Evolutionary conservation across 1,139 yeast genomes (phyloP).

Genomic region (Keqinozyma sinolaborantium): DNA sequence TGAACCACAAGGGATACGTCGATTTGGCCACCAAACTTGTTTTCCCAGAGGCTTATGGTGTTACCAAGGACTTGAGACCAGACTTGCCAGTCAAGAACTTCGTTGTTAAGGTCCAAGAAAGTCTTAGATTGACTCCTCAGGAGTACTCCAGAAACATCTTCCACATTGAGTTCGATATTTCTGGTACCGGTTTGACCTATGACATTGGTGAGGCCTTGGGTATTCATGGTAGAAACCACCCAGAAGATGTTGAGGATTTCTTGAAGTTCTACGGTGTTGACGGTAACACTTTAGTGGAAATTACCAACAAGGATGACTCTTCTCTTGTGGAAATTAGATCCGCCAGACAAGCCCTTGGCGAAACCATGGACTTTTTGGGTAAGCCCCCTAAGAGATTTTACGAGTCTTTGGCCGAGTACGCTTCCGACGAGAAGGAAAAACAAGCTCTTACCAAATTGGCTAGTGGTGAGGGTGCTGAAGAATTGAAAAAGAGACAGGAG

Average conservation of each 20-base stretch:
- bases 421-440: slow-evolving; percentile 67
- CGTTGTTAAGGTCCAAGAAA: slow-evolving; percentile 86
- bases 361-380: slow-evolving; percentile 84
- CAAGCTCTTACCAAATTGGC: slow-evolving; percentile 60
- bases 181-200: slow-evolving; percentile 88
- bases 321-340: slow-evolving; percentile 67
- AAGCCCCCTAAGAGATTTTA: slow-evolving; percentile 95
- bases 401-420: slow-evolving; percentile 74
- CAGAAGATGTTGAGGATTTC: slow-evolving; percentile 63
- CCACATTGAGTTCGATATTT: slow-evolving; percentile 91
- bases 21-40: slow-evolving; percentile 70
- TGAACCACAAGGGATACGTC: slow-evolving; percentile 32
- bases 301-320: slow-evolving; percentile 67
- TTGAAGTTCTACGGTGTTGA: slow-evolving; percentile 69
- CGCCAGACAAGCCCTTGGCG: slow-evolving; percentile 73
- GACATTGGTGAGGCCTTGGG: slow-evolving; percentile 97
- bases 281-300: slow-evolving; percentile 63
- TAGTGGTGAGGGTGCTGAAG: slow-evolving; percentile 80
- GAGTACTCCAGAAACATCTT: slow-evolving; percentile 93
- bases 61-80: slow-evolving; percentile 67
- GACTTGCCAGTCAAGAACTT: slow-evolving; percentile 85
- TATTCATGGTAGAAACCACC: slow-evolving; percentile 84
- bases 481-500: slow-evolving; percentile 82
- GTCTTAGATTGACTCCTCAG: slow-evolving; percentile 86
- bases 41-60: slow-evolving; percentile 76